These are phyloP conservation scores for Tuber calosporum DNA, from an alignment of 495 filamentous ascomycete genomes.

Conservation along the genomic window DNA sequence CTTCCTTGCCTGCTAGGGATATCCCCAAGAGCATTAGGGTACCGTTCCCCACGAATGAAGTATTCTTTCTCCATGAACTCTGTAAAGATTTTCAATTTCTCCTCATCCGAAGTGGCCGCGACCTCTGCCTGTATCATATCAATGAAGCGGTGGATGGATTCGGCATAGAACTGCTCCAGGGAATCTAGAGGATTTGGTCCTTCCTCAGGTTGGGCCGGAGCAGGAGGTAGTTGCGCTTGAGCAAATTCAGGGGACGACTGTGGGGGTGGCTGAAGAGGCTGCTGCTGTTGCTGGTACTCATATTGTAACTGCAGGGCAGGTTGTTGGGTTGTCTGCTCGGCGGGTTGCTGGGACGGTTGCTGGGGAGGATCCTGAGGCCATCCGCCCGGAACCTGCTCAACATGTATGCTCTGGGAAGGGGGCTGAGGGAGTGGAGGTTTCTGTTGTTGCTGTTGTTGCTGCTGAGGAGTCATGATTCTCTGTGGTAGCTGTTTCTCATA, in stretches of 20 bases:
- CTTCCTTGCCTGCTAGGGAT: constrained; percentile 35
- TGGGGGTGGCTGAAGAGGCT: background rate
- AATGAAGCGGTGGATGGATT: constrained; percentile 39
- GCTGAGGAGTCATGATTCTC: constrained; percentile 11
- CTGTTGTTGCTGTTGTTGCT: constrained; percentile 2
- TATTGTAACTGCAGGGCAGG: background rate
- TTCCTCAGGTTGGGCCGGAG: constrained; percentile 14
- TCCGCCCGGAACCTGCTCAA: background rate
- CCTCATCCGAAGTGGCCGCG: constrained; percentile 33
- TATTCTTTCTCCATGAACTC: constrained; percentile 41
- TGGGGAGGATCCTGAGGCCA: background rate
- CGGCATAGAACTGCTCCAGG: constrained; percentile 35
- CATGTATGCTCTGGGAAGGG: background rate
- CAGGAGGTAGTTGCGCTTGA: constrained; percentile 10
- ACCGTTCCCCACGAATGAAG: constrained; percentile 37
- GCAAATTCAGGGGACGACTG: background rate
- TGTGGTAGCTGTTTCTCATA: constrained; percentile 2
- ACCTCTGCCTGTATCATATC: constrained; percentile 39
- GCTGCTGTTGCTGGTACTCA: constrained; percentile 3
- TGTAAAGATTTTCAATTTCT: constrained; percentile 37
- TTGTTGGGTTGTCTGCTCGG: background rate
- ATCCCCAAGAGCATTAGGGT: constrained; percentile 36
- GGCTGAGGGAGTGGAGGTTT: constrained; percentile 17
- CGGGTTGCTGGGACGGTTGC: background rate
- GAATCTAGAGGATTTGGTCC: constrained; percentile 25